A percentile compares a stretch with the other conserved stretches of the same genome.
These are phyloP conservation scores for Metschnikowia anglica DNA, from an alignment of 805 yeast species.

Conservation along the genomic window DNA sequence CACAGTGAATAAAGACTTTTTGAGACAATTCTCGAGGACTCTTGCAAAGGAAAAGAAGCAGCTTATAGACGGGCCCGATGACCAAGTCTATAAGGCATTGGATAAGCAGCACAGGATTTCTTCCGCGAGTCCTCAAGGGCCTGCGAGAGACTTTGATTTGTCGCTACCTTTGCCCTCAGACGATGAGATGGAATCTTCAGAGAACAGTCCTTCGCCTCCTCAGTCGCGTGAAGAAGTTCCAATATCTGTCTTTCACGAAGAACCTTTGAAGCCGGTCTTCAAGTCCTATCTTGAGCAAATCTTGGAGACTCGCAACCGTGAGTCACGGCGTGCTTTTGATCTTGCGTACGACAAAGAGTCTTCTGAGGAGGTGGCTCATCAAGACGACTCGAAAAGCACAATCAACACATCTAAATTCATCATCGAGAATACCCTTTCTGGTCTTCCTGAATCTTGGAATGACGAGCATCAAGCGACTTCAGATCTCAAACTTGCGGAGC, in stretches of 20 bases:
- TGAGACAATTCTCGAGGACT: conserved; percentile 36
- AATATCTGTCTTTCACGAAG: neutral
- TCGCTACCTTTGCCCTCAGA: conserved; percentile 32
- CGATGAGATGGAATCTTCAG: conserved; percentile 18
- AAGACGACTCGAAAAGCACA: conserved; percentile 2
- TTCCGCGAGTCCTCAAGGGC: conserved; percentile 14
- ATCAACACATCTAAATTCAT: conserved; percentile 19
- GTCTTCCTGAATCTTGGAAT: conserved; percentile 15
- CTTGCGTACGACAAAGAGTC: conserved; percentile 13
- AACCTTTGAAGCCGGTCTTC: conserved; percentile 15
- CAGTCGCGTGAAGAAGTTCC: neutral
- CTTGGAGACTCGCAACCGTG: conserved; percentile 20
- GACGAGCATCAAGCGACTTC: neutral
- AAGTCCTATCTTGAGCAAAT: conserved; percentile 36
- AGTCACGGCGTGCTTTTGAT: conserved; percentile 1
- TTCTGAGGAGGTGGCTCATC: conserved; percentile 4
- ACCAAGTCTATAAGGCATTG: conserved; percentile 11
- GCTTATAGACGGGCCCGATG: conserved; percentile 14
- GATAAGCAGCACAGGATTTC: conserved; percentile 16
- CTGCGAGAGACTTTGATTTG: conserved; percentile 24
- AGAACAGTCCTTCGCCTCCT: neutral
- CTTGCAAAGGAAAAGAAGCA: conserved; percentile 22
- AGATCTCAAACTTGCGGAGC: conserved; percentile 16
- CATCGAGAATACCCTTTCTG: conserved; percentile 21
- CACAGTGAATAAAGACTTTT: conserved; percentile 38